Conservation (phyloP, 2,329 filamentous ascomycete species). For the Penicillium capsulatum region DNA sequence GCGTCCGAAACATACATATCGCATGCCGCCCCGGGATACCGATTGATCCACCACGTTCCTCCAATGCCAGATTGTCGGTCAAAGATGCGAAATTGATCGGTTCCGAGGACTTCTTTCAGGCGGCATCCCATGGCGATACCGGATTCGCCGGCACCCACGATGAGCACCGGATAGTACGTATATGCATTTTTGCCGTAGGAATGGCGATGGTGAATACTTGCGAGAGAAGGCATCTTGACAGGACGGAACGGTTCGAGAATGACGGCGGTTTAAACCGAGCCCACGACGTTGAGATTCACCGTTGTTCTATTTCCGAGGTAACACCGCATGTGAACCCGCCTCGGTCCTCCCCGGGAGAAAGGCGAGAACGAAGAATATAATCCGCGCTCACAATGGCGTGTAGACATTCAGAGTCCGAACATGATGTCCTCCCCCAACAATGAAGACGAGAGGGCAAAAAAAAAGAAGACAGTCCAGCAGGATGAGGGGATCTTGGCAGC, state of each 20-base stretch:
- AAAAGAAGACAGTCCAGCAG: too few relatives aligned
- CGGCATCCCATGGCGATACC: conserved; percentile 60
- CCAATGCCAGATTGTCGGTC: conserved; percentile 56
- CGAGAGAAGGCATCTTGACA: conserved; percentile 26
- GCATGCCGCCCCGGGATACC: conserved; percentile 57
- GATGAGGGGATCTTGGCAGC: background rate
- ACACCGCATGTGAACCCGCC: too few relatives aligned
- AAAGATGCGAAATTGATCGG: conserved; percentile 58
- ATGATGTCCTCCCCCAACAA: too few relatives aligned
- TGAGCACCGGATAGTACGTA: conserved; percentile 49
- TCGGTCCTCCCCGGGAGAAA: too few relatives aligned
- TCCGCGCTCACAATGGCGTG: too few relatives aligned
- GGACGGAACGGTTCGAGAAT: too few relatives aligned
- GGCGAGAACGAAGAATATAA: too few relatives aligned
- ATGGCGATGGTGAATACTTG: conserved; percentile 39
- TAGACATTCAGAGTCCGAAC: too few relatives aligned
- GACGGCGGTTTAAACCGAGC: too few relatives aligned
- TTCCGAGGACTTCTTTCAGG: conserved; percentile 54
- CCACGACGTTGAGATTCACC: too few relatives aligned
- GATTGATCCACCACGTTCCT: conserved; percentile 62
- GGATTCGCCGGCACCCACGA: conserved; percentile 60
- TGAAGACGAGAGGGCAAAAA: background rate
- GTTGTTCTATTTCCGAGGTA: too few relatives aligned
- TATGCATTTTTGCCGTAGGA: conserved; percentile 38
- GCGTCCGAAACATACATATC: conserved; percentile 46